Percentiles rank a stretch among this genome's conserved stretches.
These are phyloP conservation scores for Fusarium incarnatum DNA, from an alignment of 2,329 filamentous ascomycete species.

Conservation along the genomic window DNA sequence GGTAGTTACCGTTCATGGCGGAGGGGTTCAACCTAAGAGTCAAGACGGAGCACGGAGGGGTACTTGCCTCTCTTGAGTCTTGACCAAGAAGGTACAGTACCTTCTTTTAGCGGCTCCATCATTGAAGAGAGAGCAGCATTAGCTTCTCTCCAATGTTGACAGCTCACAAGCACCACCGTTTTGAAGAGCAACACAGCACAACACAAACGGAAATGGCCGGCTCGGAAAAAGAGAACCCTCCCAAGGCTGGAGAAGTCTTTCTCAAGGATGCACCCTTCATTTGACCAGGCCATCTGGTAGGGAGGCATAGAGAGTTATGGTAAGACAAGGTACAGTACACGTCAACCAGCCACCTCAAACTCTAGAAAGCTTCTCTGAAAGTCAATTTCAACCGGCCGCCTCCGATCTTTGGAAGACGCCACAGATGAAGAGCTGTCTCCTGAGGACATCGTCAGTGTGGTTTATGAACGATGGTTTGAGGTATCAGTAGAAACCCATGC, in stretches of 20 bases:
- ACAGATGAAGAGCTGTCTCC: not conserved
- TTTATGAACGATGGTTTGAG: not conserved
- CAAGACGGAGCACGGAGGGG: slow-evolving; percentile 6
- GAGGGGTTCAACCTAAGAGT: slow-evolving; percentile 15
- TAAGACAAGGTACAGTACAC: not conserved
- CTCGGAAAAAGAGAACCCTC: slow-evolving; percentile 2
- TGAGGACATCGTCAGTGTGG: not conserved
- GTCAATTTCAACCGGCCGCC: slow-evolving; percentile 35
- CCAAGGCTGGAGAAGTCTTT: not conserved
- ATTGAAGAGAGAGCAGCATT: slow-evolving; percentile 1
- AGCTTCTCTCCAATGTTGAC: slow-evolving; percentile 13
- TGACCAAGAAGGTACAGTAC: not conserved
- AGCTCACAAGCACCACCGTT: slow-evolving; percentile 22
- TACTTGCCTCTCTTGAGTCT: slow-evolving; percentile 9
- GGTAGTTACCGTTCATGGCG: slow-evolving; percentile 15
- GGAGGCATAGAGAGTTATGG: not conserved
- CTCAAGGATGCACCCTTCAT: slow-evolving; percentile 3
- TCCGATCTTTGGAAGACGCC: slow-evolving; percentile 8
- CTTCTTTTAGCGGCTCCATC: slow-evolving; percentile 7
- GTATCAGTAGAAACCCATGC: not conserved
- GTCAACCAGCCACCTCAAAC: slow-evolving; percentile 22
- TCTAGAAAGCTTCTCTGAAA: slow-evolving; percentile 29
- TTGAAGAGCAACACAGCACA: not conserved
- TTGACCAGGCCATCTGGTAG: not conserved
- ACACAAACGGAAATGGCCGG: slow-evolving; percentile 6